These are phyloP conservation scores for Dothideomycetes sp. DNA, from an alignment of 2,329 filamentous ascomycete genomes.

Conservation along the genomic window DNA sequence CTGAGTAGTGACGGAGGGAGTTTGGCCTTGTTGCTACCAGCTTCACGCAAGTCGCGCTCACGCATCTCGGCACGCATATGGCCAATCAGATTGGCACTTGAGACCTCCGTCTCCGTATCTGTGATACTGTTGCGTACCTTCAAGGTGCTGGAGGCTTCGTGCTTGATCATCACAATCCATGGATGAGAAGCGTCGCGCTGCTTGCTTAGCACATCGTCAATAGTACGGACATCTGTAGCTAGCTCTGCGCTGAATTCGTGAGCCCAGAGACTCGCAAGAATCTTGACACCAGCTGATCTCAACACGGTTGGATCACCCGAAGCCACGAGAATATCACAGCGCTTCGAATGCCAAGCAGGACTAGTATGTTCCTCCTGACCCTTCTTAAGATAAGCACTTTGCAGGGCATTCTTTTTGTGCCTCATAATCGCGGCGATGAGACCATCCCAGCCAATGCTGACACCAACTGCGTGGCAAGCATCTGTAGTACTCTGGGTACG, in stretches of 20 bases:
- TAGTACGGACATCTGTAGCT: constrained; percentile 54
- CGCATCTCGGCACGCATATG: constrained; percentile 78
- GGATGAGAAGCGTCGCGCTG: constrained; percentile 70
- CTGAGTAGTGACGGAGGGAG: constrained; percentile 24
- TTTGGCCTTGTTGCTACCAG: constrained; percentile 35
- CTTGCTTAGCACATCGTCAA: constrained; percentile 68
- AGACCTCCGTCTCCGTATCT: constrained; percentile 59
- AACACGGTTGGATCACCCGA: constrained; percentile 74
- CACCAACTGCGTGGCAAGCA: constrained; percentile 71
- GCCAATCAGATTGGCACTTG: constrained; percentile 59
- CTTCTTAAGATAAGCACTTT: constrained; percentile 56
- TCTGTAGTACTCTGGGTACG: constrained; percentile 32
- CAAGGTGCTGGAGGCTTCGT: constrained; percentile 47
- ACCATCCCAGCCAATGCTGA: constrained; percentile 82
- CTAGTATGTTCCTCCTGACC: constrained; percentile 48
- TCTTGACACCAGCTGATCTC: constrained; percentile 63
- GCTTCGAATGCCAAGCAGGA: constrained; percentile 10
- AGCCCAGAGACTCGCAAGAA: constrained; percentile 71
- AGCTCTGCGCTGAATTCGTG: constrained; percentile 83
- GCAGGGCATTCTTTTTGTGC: constrained; percentile 40
- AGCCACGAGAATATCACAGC: constrained; percentile 78
- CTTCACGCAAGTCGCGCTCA: constrained; percentile 60
- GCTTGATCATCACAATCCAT: constrained; percentile 86
- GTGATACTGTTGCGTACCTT: constrained; percentile 59
- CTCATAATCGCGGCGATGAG: constrained; percentile 32